Evolutionary conservation across 108 stramenopile species (phyloP).

Genomic region (Skeletonema potamos): DNA sequence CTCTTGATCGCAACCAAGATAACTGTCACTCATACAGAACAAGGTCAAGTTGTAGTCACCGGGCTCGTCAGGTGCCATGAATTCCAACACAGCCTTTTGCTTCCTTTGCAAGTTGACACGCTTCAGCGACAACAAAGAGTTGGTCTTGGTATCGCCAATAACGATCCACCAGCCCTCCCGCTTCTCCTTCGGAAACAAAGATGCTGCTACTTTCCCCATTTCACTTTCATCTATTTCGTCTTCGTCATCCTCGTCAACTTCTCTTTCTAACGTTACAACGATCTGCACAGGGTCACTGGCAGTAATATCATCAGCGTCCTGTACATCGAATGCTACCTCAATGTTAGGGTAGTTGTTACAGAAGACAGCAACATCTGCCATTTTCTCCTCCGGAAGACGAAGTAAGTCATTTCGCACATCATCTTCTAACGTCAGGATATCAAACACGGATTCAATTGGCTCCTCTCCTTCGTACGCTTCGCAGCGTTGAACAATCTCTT

Average conservation of each 20-base stretch:
- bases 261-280: conserved; percentile 86
- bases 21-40: conserved; percentile 98
- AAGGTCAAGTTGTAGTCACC: conserved; percentile 93
- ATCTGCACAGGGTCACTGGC: conserved; percentile 90
- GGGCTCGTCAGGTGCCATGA: conserved; percentile 93
- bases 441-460: conserved; percentile 87
- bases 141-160: conserved; percentile 88
- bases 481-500: conserved; percentile 85
- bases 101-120: conserved; percentile 76
- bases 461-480: conserved; percentile 70
- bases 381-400: conserved; percentile 85
- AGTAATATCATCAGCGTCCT: conserved; percentile 83
- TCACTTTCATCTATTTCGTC: conserved; percentile 76
- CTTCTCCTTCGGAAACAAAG: conserved; percentile 90
- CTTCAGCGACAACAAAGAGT: conserved; percentile 92
- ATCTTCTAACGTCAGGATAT: conserved; percentile 93
- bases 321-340: conserved; percentile 86
- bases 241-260: conserved; percentile 87
- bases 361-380: conserved; percentile 97
- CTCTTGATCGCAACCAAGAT: conserved; percentile 97
- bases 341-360: conserved; percentile 98
- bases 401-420: conserved; percentile 90
- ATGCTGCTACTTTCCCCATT: conserved; percentile 82
- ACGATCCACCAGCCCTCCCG: conserved; percentile 97
- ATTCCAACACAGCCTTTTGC: conserved; percentile 80